These are phyloP conservation scores for Chalara sp. DNA, from an alignment of 2,329 filamentous ascomycete genomes.

Conservation along the genomic window DNA sequence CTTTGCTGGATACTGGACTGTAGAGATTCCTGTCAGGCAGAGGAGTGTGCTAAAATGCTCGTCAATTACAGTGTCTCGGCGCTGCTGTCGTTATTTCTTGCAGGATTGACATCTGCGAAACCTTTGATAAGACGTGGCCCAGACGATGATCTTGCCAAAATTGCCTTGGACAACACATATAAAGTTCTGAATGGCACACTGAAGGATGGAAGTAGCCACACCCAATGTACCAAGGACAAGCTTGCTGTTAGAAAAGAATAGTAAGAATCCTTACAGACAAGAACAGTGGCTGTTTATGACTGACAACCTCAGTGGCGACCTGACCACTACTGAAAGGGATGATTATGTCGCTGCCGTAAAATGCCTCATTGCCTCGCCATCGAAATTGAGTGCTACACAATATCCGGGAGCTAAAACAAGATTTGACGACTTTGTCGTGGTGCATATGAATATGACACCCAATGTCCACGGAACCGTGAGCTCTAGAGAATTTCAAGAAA, in stretches of 20 bases:
- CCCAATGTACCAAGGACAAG: slow-evolving; percentile 3
- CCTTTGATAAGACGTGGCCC: not conserved
- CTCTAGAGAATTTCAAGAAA: not conserved
- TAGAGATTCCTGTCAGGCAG: too few relatives aligned
- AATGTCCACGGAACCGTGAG: slow-evolving; percentile 12
- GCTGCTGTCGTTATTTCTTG: too few relatives aligned
- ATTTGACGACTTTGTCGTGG: slow-evolving; percentile 31
- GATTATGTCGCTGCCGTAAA: slow-evolving; percentile 30
- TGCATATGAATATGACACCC: slow-evolving; percentile 28
- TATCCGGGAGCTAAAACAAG: slow-evolving; percentile 11
- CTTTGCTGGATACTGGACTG: too few relatives aligned
- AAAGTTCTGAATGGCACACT: slow-evolving; percentile 12
- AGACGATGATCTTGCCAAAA: slow-evolving; percentile 9
- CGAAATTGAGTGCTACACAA: slow-evolving; percentile 24
- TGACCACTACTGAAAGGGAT: slow-evolving; percentile 9
- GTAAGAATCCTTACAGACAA: not conserved
- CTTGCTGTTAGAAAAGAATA: not conserved
- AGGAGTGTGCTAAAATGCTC: too few relatives aligned
- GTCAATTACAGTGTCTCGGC: too few relatives aligned
- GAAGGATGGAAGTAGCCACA: slow-evolving; percentile 9
- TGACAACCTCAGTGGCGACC: slow-evolving; percentile 2
- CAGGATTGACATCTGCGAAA: too few relatives aligned
- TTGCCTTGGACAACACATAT: slow-evolving; percentile 11
- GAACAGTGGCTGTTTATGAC: not conserved
- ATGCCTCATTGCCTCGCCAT: slow-evolving; percentile 26